Conservation (phyloP, 2,329 filamentous ascomycete species). For the Fusarium illudens region DNA sequence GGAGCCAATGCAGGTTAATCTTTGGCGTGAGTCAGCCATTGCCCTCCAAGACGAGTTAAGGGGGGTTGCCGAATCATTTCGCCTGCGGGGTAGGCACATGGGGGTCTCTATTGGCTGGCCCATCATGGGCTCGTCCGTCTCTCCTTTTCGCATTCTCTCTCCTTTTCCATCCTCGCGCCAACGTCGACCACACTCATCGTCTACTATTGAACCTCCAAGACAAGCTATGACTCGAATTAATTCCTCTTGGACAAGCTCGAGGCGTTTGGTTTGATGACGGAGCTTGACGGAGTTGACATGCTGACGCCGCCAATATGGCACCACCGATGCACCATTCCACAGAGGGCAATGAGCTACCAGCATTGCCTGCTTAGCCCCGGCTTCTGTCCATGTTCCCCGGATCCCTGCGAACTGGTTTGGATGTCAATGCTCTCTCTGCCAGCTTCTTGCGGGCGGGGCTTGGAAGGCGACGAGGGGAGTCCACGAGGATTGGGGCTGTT, state of each 20-base stretch:
- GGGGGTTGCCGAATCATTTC: neutral
- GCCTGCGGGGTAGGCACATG: neutral
- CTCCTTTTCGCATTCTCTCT: neutral
- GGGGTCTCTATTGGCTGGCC: neutral
- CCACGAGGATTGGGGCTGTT: neutral
- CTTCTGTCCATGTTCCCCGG: conserved; percentile 4
- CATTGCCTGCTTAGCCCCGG: conserved; percentile 1
- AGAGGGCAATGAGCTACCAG: neutral
- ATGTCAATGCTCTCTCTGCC: neutral
- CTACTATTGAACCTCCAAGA: neutral
- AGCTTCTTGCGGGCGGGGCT: neutral
- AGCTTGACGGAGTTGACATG: neutral
- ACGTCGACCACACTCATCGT: neutral
- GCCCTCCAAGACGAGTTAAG: neutral
- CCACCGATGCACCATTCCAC: neutral
- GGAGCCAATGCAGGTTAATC: neutral
- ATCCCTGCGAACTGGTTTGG: neutral
- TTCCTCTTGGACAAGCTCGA: neutral
- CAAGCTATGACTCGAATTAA: neutral
- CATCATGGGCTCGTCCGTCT: neutral
- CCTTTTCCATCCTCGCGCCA: neutral
- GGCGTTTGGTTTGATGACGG: neutral
- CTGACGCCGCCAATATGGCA: neutral
- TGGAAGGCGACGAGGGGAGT: neutral
- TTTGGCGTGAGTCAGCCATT: neutral